phyloP scores from a whole-genome alignment of 2,329 filamentous ascomycete species.

The Dactylella cylindrospora region DNA sequence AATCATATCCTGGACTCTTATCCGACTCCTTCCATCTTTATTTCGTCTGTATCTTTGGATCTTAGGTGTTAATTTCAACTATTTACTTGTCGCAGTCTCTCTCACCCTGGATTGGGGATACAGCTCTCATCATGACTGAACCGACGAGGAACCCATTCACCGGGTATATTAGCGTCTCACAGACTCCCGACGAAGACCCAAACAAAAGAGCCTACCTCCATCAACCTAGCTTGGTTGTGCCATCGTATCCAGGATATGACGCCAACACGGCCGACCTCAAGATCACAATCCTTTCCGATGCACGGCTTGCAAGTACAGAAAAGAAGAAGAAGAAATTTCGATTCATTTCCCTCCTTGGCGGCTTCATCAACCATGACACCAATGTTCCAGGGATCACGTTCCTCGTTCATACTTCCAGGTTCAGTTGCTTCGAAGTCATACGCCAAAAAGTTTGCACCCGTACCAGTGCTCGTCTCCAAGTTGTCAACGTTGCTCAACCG shows the following conservation, averaged over 20 bases:
- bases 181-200: too few relatives aligned
- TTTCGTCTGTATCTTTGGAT: too few relatives aligned
- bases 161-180: too few relatives aligned
- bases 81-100: too few relatives aligned
- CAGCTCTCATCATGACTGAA: too few relatives aligned
- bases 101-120: too few relatives aligned
- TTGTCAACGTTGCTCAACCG: not conserved
- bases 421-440: constrained; percentile 1
- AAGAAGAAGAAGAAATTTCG: constrained; percentile 2
- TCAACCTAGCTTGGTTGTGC: constrained; percentile 11
- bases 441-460: not conserved
- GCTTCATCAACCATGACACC: not conserved
- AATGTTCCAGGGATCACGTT: constrained; percentile 3
- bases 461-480: not conserved
- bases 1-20: too few relatives aligned
- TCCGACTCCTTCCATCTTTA: too few relatives aligned
- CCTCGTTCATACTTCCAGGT: constrained; percentile 16
- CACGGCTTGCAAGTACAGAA: not conserved
- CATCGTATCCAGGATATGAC: constrained; percentile 13
- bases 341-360: constrained; percentile 2
- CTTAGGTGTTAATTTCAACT: too few relatives aligned
- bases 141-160: too few relatives aligned
- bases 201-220: not conserved
- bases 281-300: not conserved
- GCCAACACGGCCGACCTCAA: constrained; percentile 19